Evolutionary conservation across 1,284 basidiomycete species (phyloP).

Genomic region (Tilletia indica): DNA sequence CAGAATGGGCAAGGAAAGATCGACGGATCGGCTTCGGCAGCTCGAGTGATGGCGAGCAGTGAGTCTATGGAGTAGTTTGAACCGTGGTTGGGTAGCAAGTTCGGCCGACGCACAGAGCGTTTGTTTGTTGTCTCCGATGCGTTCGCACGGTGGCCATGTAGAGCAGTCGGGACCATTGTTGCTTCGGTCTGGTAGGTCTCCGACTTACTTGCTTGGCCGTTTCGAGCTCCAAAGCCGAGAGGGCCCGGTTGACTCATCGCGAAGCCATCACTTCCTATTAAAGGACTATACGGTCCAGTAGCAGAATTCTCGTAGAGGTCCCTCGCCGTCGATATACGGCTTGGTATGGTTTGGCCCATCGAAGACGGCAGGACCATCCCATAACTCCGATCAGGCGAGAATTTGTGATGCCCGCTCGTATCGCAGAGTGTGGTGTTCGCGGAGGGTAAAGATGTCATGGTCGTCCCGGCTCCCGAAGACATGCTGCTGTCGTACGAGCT

Average conservation of each 20-base stretch:
- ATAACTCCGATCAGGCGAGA: neutral
- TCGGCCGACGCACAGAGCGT: neutral
- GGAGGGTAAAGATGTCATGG: conserved; percentile 2
- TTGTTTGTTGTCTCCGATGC: no score
- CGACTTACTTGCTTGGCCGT: no score
- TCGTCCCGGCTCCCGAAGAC: neutral
- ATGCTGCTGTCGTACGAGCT: neutral
- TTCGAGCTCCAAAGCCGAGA: no score
- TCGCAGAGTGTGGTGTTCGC: conserved; percentile 15
- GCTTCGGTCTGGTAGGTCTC: no score
- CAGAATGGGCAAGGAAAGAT: conserved; percentile 58
- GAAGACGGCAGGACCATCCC: neutral
- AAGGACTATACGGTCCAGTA: no score
- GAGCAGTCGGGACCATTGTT: no score
- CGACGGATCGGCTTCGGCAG: conserved; percentile 16
- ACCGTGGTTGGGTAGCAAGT: neutral
- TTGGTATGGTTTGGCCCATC: neutral
- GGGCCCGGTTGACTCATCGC: no score
- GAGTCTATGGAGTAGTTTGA: conserved; percentile 2
- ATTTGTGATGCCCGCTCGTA: neutral
- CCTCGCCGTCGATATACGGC: neutral
- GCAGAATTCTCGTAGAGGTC: no score
- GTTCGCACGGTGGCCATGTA: no score
- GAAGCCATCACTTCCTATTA: no score
- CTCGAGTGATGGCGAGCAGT: conserved; percentile 5